These are phyloP conservation scores for Orbilia javanica DNA, from an alignment of 2,329 filamentous ascomycete species.

Conservation along the genomic window DNA sequence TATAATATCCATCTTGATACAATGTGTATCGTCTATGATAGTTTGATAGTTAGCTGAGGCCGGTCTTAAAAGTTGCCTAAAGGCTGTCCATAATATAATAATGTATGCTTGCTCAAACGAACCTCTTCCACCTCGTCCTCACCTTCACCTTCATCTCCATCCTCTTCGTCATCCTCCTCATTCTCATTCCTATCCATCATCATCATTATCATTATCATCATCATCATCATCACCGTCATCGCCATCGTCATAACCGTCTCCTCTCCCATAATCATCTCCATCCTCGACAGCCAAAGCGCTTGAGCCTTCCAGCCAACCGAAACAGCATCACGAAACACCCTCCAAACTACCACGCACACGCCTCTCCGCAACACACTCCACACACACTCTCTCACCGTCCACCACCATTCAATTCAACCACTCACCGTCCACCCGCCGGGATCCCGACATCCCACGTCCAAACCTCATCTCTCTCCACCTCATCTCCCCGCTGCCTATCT, in stretches of 20 bases:
- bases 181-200: neutral
- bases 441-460: constrained; percentile 19
- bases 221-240: neutral
- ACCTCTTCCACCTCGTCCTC: no score
- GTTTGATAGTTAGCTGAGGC: no score
- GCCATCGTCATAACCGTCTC: neutral
- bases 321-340: constrained; percentile 17
- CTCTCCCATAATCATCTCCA: neutral
- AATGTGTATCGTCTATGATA: no score
- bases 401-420: no score
- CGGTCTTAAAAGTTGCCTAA: constrained; percentile 18
- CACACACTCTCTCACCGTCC: neutral
- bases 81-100: constrained; percentile 6
- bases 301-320: neutral
- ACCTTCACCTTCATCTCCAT: neutral
- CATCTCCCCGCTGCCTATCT: neutral
- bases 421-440: no score
- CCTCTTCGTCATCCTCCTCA: neutral
- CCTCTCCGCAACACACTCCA: neutral
- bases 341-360: neutral
- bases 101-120: neutral
- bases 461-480: constrained; percentile 3
- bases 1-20: no score
- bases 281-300: neutral
- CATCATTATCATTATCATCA: constrained; percentile 10